Base-by-base conservation (phyloP, 2,329 filamentous ascomycete species). In the Sporothrix dimorphospora region DNA sequence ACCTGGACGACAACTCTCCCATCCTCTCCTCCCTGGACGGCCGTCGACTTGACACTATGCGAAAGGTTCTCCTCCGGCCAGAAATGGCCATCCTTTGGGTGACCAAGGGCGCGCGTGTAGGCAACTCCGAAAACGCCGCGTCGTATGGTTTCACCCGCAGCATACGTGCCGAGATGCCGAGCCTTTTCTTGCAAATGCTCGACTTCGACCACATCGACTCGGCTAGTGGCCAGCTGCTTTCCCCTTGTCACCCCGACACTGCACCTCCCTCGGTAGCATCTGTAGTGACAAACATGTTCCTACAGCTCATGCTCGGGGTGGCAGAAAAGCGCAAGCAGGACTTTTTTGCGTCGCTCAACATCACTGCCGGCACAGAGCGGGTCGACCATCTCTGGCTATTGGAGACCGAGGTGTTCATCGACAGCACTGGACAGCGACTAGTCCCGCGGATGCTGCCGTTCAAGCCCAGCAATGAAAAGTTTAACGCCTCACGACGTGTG, bases 361-460 rank as follows among this genome's bases (percentile, higher is more conserved):
- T 19, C 4, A 8, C 21, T 16, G 12, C 4, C 19, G 27, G 19
- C 2, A 45, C 30, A 61, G 74, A 69, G 73, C 75, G 2, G 7
- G 38, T 73, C 53, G 34, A 75, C 75, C 72, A 71, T 0, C 74
- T 83, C 1, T 80, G 78, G 78, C 74, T 75, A 0, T 72, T 76
- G 19, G 83, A 84, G 74, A 77, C 77, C 0, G 83, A 84, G 76
- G 77, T 84, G 2, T 78, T 83, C 53, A 75, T 83, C 1, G 77
- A 82, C 49, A 71, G 51, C 4, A 12, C 76, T 1, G 80, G 80
- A 0, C 74, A 61, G 4, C 78, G 79, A 0, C 73, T 82, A 0
- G 77, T 85, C 2, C 81, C 83, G 0, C 81, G 83, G 0, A 76
- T 84, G 3, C 21, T 83, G 1, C 81, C 83, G 0, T 82, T 81